Evolutionary conservation across 1,284 basidiomycete genomes (phyloP).

Genomic region (Rhodofomes roseus): DNA sequence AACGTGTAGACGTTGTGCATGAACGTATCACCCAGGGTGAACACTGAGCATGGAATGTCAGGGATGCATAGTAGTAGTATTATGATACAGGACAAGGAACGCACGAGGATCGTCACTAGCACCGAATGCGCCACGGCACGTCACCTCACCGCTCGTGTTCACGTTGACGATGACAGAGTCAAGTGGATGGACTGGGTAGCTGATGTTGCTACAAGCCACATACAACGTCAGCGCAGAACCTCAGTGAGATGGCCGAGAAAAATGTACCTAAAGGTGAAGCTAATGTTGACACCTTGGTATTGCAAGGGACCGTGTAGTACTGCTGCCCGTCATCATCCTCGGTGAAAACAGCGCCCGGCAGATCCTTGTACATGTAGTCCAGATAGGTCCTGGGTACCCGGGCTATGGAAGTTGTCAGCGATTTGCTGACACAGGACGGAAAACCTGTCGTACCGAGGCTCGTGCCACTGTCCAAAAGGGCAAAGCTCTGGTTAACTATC

Average conservation of each 20-base stretch:
- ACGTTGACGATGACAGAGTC: not conserved
- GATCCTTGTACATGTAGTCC: conserved; percentile 14
- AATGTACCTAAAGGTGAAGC: conserved; percentile 11
- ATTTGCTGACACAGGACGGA: not conserved
- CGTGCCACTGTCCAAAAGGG: conserved; percentile 14
- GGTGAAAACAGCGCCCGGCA: conserved; percentile 12
- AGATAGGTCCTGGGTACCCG: conserved; percentile 10
- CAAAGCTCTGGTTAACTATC: not conserved
- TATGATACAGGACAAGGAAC: too few species aligned
- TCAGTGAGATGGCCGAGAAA: not conserved
- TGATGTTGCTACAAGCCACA: not conserved
- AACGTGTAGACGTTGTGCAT: conserved; percentile 9
- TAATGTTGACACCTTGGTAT: conserved; percentile 15
- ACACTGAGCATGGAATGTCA: not conserved
- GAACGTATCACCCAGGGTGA: conserved; percentile 9
- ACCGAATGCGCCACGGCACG: not conserved
- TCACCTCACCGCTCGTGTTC: not conserved
- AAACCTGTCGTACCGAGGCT: conserved; percentile 5
- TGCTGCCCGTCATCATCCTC: not conserved
- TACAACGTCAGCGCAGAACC: not conserved
- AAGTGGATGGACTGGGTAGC: not conserved
- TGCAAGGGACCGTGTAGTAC: conserved; percentile 11
- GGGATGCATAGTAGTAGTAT: not conserved
- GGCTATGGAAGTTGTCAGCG: not conserved
- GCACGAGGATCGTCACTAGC: not conserved